A percentile compares a stretch with the other conserved stretches of the same genome.
phyloP scores from a whole-genome alignment of 1,284 basidiomycete species.

The Leccinum subatratum region DNA sequence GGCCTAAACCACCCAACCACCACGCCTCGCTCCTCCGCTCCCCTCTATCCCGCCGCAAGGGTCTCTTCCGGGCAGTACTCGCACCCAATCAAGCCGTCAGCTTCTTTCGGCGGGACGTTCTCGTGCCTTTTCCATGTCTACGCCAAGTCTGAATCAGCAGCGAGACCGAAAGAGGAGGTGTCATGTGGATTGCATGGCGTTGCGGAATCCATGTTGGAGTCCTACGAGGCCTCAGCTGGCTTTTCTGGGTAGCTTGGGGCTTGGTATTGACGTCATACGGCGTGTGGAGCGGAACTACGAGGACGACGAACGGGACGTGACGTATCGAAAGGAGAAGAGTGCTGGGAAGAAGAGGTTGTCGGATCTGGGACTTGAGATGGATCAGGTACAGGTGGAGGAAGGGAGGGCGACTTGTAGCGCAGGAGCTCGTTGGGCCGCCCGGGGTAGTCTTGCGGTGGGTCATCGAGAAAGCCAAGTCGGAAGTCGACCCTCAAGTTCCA shows the following conservation, averaged over 20 bases:
- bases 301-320: not conserved
- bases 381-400: no score
- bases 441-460: slow-evolving; percentile 17
- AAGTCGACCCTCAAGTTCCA: not conserved
- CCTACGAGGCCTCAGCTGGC: slow-evolving; percentile 29
- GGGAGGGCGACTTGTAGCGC: slow-evolving; percentile 12
- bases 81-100: slow-evolving; percentile 22
- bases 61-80: slow-evolving; percentile 26
- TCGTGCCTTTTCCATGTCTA: slow-evolving; percentile 11
- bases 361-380: not conserved
- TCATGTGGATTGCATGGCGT: slow-evolving; percentile 7
- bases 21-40: not conserved
- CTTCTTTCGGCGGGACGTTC: slow-evolving; percentile 27
- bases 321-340: not conserved
- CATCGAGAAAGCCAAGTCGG: slow-evolving; percentile 2
- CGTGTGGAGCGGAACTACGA: not conserved
- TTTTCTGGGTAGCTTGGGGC: slow-evolving; percentile 30
- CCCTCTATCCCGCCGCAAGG: slow-evolving; percentile 23
- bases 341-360: not conserved
- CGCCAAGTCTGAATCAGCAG: not conserved
- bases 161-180: not conserved
- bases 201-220: slow-evolving; percentile 21
- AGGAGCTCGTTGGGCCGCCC: slow-evolving; percentile 29
- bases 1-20: slow-evolving; percentile 33
- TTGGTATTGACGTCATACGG: slow-evolving; percentile 17